These are phyloP conservation scores for Nakataea oryzae DNA, from an alignment of 2,329 filamentous ascomycete genomes.

Conservation along the genomic window DNA sequence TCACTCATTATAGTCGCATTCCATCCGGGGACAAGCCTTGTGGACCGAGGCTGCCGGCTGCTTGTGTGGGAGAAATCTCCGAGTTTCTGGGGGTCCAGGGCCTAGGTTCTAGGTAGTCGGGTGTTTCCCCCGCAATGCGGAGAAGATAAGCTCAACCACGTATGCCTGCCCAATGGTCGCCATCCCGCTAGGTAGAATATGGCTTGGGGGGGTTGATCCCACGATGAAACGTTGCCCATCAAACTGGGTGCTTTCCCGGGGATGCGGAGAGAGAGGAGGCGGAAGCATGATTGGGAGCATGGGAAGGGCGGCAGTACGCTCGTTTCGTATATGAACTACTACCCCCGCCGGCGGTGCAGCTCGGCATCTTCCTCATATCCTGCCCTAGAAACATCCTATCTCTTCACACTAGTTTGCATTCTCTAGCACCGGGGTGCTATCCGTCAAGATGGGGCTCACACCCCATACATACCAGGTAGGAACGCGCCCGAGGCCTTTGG, in stretches of 20 bases:
- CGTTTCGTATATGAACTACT: not conserved
- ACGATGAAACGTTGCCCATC: not conserved
- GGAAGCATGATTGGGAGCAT: not conserved
- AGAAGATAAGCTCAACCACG: not conserved
- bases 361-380: not conserved
- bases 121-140: not conserved
- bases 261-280: not conserved
- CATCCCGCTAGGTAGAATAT: too few species aligned
- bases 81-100: not conserved
- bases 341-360: not conserved
- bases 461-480: conserved; percentile 1
- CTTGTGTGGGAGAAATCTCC: not conserved
- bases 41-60: not conserved
- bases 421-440: not conserved
- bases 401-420: not conserved
- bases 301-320: not conserved
- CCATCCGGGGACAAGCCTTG: not conserved
- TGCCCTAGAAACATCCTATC: not conserved
- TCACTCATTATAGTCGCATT: not conserved
- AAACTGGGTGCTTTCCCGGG: not conserved
- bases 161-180: too few species aligned
- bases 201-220: not conserved
- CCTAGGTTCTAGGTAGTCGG: not conserved
- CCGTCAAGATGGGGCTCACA: not conserved
- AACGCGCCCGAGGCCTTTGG: not conserved